Evolutionary conservation across 768 basidiomycete species (phyloP).

Genomic region (Asterophora parasitica): DNA sequence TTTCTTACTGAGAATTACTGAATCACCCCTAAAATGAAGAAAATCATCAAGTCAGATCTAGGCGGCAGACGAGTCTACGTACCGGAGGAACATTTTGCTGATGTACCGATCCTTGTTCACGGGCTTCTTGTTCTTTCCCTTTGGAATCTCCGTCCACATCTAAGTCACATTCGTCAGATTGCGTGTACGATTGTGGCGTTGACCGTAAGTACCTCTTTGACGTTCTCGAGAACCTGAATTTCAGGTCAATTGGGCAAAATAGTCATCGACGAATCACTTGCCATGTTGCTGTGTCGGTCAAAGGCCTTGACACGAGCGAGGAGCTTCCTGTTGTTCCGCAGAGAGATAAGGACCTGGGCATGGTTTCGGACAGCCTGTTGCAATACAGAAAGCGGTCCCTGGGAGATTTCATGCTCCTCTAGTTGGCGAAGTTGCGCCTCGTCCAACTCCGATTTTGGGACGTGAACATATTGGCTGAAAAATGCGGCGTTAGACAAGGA

Average conservation of each 20-base stretch:
- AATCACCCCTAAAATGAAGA: constrained; percentile 69
- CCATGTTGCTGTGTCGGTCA: constrained; percentile 99
- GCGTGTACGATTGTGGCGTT: neutral
- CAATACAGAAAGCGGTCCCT: constrained; percentile 92
- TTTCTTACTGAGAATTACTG: constrained; percentile 89
- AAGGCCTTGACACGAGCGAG: constrained; percentile 96
- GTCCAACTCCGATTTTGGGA: constrained; percentile 95
- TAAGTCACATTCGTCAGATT: constrained; percentile 26
- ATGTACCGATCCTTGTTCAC: constrained; percentile 99
- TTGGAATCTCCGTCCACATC: constrained; percentile 99
- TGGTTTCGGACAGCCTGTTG: constrained; percentile 98
- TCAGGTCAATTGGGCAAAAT: constrained; percentile 12
- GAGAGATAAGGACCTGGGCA: constrained; percentile 93
- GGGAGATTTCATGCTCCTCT: constrained; percentile 98
- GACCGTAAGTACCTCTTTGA: constrained; percentile 73
- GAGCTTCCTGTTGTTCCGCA: constrained; percentile 98
- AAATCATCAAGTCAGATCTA: constrained; percentile 5
- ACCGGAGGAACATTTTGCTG: constrained; percentile 98
- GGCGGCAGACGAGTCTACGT: constrained; percentile 19
- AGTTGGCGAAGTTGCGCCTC: constrained; percentile 94
- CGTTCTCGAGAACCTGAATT: constrained; percentile 87
- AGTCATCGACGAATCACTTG: constrained; percentile 30
- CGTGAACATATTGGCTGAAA: constrained; percentile 90
- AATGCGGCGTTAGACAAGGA: constrained; percentile 1
- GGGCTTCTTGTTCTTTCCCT: constrained; percentile 98